Evolutionary conservation across 2,329 filamentous ascomycete species (phyloP), one percentile per base, ranked within the genome.

Genomic region (Aspergillus sp.): DNA sequence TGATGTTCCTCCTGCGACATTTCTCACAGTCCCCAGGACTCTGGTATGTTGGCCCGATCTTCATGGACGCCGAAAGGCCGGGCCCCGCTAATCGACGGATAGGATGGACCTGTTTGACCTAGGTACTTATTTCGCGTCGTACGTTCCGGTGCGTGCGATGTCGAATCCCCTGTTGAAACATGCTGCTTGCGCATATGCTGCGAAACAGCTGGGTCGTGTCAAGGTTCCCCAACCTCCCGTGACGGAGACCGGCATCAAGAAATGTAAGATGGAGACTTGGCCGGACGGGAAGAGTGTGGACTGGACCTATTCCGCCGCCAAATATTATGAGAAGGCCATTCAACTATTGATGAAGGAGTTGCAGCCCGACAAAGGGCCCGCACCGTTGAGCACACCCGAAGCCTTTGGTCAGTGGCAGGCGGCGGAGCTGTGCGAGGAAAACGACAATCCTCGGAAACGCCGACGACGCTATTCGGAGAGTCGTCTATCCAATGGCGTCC

Each of bases 251-350:
- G 68, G 63, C 46, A 60, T 64, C 2, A 67, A 64, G 19, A 80
- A 79, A 59, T 76, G 80, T 10, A 72, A 72, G 11, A 82, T 82
- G 75, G 80, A 83, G 61, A 56, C 77, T 6, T 81, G 78, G 64
- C 77, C 79, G 30, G 76, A 78, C 33, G 68, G 73, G 5, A 68
- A 71, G 9, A 67, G 72, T 17, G 70, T 81, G 8, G 80, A 85
- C 58, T 85, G 83, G 80, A 77, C 76, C 53, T 85, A 83, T 69
- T 80, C 80, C 55, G 82, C 79, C 1, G 80, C 82, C 1, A 82
- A 83, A 51, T 85, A 85, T 64, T 86, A 86, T 68, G 82, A 85
- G 60, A 79, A 76, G 60, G 82, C 82, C 1, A 83, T 85, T 19
- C 82, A 83, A 13, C 74, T 84, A 3, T 70, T 79, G 40, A 76